phyloP scores from a whole-genome alignment of 2,329 filamentous ascomycete species.

The Fragosphaeria purpurea region DNA sequence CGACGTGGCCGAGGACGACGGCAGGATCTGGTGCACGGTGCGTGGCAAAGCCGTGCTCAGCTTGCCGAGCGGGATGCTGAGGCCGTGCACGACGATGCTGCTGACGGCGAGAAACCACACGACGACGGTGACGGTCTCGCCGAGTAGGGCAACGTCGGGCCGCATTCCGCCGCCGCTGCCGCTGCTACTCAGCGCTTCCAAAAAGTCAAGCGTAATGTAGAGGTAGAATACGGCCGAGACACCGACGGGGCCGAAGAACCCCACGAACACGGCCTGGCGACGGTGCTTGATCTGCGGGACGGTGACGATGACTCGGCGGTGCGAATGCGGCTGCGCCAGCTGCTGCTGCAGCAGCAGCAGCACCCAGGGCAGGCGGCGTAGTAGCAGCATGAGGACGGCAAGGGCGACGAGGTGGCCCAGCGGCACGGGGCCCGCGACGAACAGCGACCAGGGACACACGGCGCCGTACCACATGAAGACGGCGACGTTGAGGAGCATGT shows the following conservation, averaged over 20 bases:
- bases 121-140: conserved; percentile 58
- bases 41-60: conserved; percentile 52
- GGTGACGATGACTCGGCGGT: conserved; percentile 51
- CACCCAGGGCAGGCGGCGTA: conserved; percentile 70
- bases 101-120: conserved; percentile 82
- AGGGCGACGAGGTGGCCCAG: conserved; percentile 63
- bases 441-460: conserved; percentile 68
- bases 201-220: conserved; percentile 68
- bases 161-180: conserved; percentile 52
- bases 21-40: conserved; percentile 43
- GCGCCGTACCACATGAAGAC: conserved; percentile 90
- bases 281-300: conserved; percentile 61
- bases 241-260: conserved; percentile 88
- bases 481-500: conserved; percentile 84
- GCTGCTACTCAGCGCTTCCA: conserved; percentile 51
- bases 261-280: conserved; percentile 72
- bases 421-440: conserved; percentile 55
- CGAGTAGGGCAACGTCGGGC: conserved; percentile 54
- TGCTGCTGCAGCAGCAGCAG: conserved; percentile 39
- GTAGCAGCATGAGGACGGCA: conserved; percentile 63
- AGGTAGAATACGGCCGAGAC: conserved; percentile 89
- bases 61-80: conserved; percentile 70
- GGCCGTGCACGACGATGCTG: conserved; percentile 74
- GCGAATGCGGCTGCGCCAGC: no score
- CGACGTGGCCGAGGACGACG: not conserved